These are phyloP conservation scores for Globisporangium orthogonon DNA, from an alignment of 352 stramenopile species.

Conservation along the genomic window DNA sequence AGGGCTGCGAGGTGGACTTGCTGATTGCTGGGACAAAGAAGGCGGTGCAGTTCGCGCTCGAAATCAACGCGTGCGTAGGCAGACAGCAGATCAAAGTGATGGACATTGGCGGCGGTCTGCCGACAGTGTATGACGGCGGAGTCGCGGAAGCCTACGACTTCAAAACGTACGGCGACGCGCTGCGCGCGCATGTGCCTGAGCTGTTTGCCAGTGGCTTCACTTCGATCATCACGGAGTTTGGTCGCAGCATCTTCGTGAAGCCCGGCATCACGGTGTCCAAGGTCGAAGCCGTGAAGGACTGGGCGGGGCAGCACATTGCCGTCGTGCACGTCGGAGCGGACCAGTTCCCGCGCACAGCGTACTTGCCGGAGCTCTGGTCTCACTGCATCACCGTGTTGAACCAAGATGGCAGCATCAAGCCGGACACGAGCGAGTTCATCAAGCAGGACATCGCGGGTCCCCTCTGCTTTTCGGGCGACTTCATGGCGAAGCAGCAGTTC, in stretches of 20 bases:
- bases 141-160: constrained; percentile 70
- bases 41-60: constrained; percentile 67
- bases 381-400: constrained; percentile 79
- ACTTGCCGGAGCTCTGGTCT: constrained; percentile 78
- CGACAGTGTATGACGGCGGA: constrained; percentile 82
- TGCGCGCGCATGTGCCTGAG: constrained; percentile 66
- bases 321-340: constrained; percentile 89
- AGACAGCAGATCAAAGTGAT: constrained; percentile 65
- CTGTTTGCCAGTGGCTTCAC: constrained; percentile 77
- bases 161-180: constrained; percentile 59
- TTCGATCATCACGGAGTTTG: constrained; percentile 91
- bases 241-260: constrained; percentile 84
- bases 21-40: constrained; percentile 71
- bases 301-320: constrained; percentile 66
- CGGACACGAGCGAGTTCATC: constrained; percentile 25
- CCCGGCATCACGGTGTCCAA: constrained; percentile 78
- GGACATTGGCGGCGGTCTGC: constrained; percentile 91
- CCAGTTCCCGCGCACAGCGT: constrained; percentile 86
- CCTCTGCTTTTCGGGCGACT: constrained; percentile 91
- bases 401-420: constrained; percentile 39
- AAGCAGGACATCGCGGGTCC: constrained; percentile 86
- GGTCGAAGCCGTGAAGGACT: constrained; percentile 88
- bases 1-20: constrained; percentile 82
- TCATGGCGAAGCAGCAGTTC: constrained; percentile 72
- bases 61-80: constrained; percentile 61